Evolutionary conservation across 805 yeast species (phyloP), one percentile per base, ranked within the genome.

Genomic region (Priceomyces haplophilus): DNA sequence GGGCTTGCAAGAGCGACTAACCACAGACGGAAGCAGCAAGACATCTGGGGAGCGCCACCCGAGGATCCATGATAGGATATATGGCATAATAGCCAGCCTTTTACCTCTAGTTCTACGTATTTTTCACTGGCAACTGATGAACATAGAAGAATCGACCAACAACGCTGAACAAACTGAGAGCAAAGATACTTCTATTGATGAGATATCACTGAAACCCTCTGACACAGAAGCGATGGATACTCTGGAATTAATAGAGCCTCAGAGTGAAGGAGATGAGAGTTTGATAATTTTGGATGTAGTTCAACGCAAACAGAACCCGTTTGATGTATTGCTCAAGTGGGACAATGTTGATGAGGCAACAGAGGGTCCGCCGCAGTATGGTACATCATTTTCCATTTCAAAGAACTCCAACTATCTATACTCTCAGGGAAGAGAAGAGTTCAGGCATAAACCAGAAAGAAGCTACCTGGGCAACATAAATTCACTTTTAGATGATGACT

Each of bases 381-480:
- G 48, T 8, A 45, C 48, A 12, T 38, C 38, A 15, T 32, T 42
- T 11, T n/a, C 13, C 8, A 24, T 42, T 16, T 30, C 41, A 11
- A 37, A 25, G 21, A 15, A 15, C 16, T 33, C 41, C n/a, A 37
- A 25, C 17, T 32, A 38, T 31, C 31, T 30, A 10, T 31, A 16
- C 12, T 3, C 18, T 16, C 23, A 16, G 19, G 33, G 19, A 7
- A 17, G 10, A 13, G 27, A 18, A 29, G 18, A 27, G 15, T 6
- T 27, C 18, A 34, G 24, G 24, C 6, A 27, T 15, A 4, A 18
- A 6, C 27, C 38, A 21, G 38, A 34, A 7, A n/a, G 17, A 16
- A 37, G 25, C 24, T n/a, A 15, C 11, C 7, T 23, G 4, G 15
- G 10, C 15, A 12, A 23, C 30, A 15, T 23, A 19, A 23, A 8